phyloP scores from a whole-genome alignment of 352 stramenopile species.

The Vaucheria bursata region DNA sequence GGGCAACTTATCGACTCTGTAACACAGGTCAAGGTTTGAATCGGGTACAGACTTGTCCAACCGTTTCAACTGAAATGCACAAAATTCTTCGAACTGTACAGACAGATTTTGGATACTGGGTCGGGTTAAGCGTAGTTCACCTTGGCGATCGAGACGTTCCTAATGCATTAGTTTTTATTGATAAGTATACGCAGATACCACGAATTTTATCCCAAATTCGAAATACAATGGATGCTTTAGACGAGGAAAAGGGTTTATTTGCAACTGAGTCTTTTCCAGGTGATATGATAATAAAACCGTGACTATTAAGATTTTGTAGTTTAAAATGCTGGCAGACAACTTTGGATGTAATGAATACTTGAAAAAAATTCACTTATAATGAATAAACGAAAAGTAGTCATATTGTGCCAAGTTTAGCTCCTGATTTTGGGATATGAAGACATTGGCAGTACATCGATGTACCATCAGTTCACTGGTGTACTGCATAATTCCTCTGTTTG shows the following conservation, averaged over 20 bases:
- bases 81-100: constrained; percentile 54
- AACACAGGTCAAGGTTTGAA: constrained; percentile 62
- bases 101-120: constrained; percentile 54
- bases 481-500: too few species aligned
- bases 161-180: constrained; percentile 64
- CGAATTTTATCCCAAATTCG: constrained; percentile 35
- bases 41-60: constrained; percentile 57
- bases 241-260: constrained; percentile 29
- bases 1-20: constrained; percentile 52
- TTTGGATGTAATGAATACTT: too few species aligned
- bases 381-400: too few species aligned
- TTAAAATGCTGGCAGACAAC: not conserved
- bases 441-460: too few species aligned
- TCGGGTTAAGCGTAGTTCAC: constrained; percentile 60
- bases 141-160: constrained; percentile 62
- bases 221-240: constrained; percentile 18
- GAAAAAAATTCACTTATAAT: too few species aligned
- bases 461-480: too few species aligned
- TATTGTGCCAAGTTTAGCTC: too few species aligned
- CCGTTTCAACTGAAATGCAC: constrained; percentile 55
- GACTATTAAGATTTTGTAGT: not conserved
- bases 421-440: too few species aligned
- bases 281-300: too few species aligned
- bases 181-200: constrained; percentile 67
- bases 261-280: not conserved